Percentiles rank a stretch among this genome's conserved stretches.
Evolutionary conservation across 306 rosid genomes (phyloP).

Genomic region (Parietaria judaica): DNA sequence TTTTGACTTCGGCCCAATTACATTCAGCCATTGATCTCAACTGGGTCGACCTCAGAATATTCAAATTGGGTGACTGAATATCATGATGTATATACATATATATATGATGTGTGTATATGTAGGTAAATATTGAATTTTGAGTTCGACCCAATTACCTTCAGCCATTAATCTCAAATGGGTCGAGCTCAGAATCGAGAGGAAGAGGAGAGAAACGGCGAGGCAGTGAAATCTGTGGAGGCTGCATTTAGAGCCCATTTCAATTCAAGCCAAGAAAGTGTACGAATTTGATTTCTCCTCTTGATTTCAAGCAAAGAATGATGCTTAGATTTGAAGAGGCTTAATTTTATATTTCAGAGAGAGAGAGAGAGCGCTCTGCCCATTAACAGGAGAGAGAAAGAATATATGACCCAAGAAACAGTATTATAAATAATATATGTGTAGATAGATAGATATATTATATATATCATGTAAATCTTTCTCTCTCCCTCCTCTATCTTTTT

Average conservation of each 20-base stretch:
- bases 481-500: slow-evolving; percentile 3
- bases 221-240: slow-evolving; percentile 23
- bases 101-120: background rate
- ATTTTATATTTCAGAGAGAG: background rate
- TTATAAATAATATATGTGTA: background rate
- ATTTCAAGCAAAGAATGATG: background rate
- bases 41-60: slow-evolving; percentile 44
- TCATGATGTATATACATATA: background rate
- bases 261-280: slow-evolving; percentile 11
- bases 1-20: slow-evolving; percentile 20
- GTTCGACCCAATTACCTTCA: slow-evolving; percentile 45
- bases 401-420: slow-evolving; percentile 11
- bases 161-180: slow-evolving; percentile 45
- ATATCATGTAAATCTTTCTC: background rate
- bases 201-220: slow-evolving; percentile 29
- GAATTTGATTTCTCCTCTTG: background rate
- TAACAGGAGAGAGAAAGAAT: background rate
- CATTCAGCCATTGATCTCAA: slow-evolving; percentile 55
- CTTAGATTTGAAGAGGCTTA: background rate
- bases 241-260: slow-evolving; percentile 33
- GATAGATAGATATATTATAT: no score
- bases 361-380: no score
- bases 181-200: slow-evolving; percentile 51
- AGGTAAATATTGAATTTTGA: slow-evolving; percentile 1
- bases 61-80: no score